Conservation (phyloP, 2,329 filamentous ascomycete genomes). For the Pseudonectria foliicola region DNA sequence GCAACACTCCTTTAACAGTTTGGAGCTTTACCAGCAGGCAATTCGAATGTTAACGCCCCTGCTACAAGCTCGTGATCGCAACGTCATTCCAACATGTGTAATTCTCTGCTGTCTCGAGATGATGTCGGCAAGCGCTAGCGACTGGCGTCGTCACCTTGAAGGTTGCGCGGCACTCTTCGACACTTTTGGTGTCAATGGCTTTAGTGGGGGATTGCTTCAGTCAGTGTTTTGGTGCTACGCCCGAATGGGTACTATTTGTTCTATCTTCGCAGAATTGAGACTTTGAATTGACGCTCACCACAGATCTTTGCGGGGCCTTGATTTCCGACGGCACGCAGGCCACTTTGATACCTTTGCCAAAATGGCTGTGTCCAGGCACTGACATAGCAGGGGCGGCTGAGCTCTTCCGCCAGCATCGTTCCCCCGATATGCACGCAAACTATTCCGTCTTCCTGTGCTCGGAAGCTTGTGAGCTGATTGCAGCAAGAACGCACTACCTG, state of each 20-base stretch:
- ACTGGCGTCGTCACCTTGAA: conserved; percentile 51
- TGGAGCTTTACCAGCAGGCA: conserved; percentile 48
- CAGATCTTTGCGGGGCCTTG: conserved; percentile 48
- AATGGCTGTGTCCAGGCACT: conserved; percentile 39
- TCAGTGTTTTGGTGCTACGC: conserved; percentile 54
- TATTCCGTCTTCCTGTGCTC: conserved; percentile 51
- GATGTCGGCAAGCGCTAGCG: conserved; percentile 34
- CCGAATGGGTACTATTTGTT: conserved; percentile 37
- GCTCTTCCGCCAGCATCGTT: conserved; percentile 26
- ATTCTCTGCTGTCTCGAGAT: conserved; percentile 36
- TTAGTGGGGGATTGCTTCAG: conserved; percentile 43
- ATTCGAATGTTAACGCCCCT: conserved; percentile 36
- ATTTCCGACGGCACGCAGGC: conserved; percentile 46
- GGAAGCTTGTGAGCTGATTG: conserved; percentile 42
- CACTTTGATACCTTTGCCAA: conserved; percentile 40
- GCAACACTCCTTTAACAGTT: conserved; percentile 41
- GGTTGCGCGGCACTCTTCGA: conserved; percentile 50
- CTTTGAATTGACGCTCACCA: conserved; percentile 1
- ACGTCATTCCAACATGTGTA: conserved; percentile 31
- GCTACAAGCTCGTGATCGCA: conserved; percentile 25
- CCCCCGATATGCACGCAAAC: conserved; percentile 51
- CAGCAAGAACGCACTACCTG: conserved; percentile 39
- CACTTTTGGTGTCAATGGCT: conserved; percentile 45
- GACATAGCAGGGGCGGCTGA: conserved; percentile 28
- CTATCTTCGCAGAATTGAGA: background rate